Evolutionary conservation across 1,284 basidiomycete genomes (phyloP).

Genomic region (Tilletia indica): DNA sequence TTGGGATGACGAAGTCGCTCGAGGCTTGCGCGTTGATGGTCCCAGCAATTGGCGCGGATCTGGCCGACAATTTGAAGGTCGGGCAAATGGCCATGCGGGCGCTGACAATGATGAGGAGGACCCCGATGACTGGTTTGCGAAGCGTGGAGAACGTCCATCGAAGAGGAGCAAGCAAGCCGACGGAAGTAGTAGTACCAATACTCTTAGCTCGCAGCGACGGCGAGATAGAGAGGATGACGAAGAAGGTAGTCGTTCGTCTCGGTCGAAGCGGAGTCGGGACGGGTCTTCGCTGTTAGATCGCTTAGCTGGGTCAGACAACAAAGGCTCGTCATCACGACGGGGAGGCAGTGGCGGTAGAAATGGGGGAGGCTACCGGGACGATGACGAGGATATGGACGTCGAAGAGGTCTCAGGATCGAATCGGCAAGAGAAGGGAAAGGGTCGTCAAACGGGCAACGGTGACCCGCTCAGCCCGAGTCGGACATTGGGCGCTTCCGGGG

Average conservation of each 20-base stretch:
- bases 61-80: neutral
- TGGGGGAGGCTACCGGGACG: neutral
- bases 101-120: conserved; percentile 10
- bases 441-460: neutral
- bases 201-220: neutral
- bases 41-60: neutral
- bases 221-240: neutral
- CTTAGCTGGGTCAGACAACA: too few relatives aligned
- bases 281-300: too few relatives aligned
- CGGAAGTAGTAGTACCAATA: neutral
- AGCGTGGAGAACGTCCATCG: neutral
- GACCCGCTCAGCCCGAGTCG: neutral
- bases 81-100: neutral
- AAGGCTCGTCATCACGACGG: too few relatives aligned
- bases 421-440: neutral
- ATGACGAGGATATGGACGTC: neutral
- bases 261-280: neutral
- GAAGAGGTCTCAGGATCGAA: neutral
- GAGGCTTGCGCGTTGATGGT: neutral
- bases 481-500: neutral
- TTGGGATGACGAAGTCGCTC: neutral
- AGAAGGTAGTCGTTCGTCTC: neutral
- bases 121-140: conserved; percentile 8
- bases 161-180: neutral
- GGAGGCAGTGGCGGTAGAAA: neutral